Percentiles rank a stretch among this genome's conserved stretches.
phyloP scores from a whole-genome alignment of 805 yeast species.

The Metschnikowia cerradonensis region DNA sequence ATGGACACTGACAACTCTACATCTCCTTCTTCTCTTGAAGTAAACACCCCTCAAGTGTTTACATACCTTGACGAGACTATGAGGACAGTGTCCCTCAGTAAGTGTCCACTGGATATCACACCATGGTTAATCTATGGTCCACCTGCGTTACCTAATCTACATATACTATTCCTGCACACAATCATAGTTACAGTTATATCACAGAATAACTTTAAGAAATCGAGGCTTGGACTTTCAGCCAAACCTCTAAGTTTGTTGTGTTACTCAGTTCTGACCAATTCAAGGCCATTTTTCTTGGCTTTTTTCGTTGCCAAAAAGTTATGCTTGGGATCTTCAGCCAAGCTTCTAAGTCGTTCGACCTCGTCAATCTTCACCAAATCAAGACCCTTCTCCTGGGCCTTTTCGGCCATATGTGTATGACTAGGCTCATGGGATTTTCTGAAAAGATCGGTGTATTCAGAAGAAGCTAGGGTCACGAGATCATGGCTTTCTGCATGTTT shows the following conservation, averaged over 20 bases:
- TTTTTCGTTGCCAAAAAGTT: slow-evolving; percentile 8
- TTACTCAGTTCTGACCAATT: slow-evolving; percentile 4
- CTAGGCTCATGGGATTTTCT: slow-evolving; percentile 32
- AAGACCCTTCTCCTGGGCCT: slow-evolving; percentile 13
- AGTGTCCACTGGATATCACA: no score
- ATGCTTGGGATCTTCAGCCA: slow-evolving; percentile 6
- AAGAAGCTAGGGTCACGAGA: slow-evolving; percentile 26
- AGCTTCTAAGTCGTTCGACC: not conserved
- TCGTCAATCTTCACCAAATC: slow-evolving; percentile 10
- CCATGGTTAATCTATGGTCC: no score
- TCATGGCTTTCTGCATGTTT: slow-evolving; percentile 30
- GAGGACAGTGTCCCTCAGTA: no score
- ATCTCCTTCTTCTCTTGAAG: no score
- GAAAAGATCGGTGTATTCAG: slow-evolving; percentile 31
- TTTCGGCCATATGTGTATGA: slow-evolving; percentile 14
- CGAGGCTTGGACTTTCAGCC: slow-evolving; percentile 6
- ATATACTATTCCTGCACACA: no score
- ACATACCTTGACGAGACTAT: no score
- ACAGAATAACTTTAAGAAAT: not conserved
- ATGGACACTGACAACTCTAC: no score
- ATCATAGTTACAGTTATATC: no score
- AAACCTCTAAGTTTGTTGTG: slow-evolving; percentile 1
- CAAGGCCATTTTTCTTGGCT: slow-evolving; percentile 5
- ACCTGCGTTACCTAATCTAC: no score
- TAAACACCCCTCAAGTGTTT: no score